phyloP scores from a whole-genome alignment of 1,284 basidiomycete species.

The Ganoderma lingzhi region DNA sequence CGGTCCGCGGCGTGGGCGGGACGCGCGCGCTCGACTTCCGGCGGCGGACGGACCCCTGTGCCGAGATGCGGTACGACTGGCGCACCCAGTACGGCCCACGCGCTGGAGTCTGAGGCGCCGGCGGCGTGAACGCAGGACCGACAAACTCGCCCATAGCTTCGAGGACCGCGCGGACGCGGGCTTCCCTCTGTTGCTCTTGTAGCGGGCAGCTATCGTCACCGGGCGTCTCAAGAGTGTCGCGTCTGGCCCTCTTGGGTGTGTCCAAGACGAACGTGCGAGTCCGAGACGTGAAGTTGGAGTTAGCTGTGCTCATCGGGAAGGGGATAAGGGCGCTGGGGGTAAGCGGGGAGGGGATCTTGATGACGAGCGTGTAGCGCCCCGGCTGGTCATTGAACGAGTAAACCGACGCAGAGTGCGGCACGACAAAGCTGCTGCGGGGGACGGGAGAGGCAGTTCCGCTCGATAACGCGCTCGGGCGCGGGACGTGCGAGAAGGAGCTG shows the following conservation, averaged over 20 bases:
- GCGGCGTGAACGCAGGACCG: conserved; percentile 27
- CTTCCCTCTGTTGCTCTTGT: conserved; percentile 29
- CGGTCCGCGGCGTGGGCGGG: conserved; percentile 39
- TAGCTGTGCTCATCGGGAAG: neutral
- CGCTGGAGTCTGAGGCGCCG: conserved; percentile 13
- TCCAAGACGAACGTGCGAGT: conserved; percentile 19
- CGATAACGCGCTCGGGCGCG: conserved; percentile 17
- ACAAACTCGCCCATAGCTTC: conserved; percentile 34
- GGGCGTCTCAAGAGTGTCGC: conserved; percentile 9
- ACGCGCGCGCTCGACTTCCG: conserved; percentile 14
- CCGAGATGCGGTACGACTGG: conserved; percentile 25
- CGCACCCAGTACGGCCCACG: conserved; percentile 42
- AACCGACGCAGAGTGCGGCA: conserved; percentile 16
- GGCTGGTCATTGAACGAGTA: conserved; percentile 8
- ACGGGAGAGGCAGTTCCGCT: conserved; percentile 12
- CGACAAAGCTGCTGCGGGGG: conserved; percentile 24
- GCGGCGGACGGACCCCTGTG: conserved; percentile 17
- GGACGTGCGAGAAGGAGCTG: conserved; percentile 34
- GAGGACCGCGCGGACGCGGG: conserved; percentile 33
- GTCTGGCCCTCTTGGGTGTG: neutral
- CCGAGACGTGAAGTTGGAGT: conserved; percentile 3
- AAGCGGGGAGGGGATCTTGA: conserved; percentile 20
- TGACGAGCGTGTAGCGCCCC: conserved; percentile 16
- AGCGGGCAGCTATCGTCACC: conserved; percentile 25
- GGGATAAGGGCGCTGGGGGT: neutral